Evolutionary conservation across 371 early-diverging fungal genomes (phyloP), one percentile per base, ranked within the genome.

Genomic region (Mortierella sp.): DNA sequence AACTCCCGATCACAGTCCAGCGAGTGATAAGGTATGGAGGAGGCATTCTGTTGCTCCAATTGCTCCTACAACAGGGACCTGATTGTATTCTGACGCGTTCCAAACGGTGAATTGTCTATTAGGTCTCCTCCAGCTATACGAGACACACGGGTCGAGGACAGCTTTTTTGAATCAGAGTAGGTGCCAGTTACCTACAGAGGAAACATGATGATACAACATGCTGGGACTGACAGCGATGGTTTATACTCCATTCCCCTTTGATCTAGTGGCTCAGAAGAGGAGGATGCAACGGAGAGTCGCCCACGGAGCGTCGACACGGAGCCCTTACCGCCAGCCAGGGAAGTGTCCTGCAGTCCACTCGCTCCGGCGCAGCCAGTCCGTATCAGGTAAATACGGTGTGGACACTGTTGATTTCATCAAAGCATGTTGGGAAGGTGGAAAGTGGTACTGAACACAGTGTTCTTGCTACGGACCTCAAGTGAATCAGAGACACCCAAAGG

Each of bases 151-250:
- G 2, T 48, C 27, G 39, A 26, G 26, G 53, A 43, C 21, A 24
- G 24, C n/a, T 56, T 56, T 42, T 68, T 68, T 52, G 57, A 16
- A 0, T 42, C 51, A 14, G 34, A 31, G 65, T 64, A 58, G 38
- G 52, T 67, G 34, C 42, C 16, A 18, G 23, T 38, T 10, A 48
- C 16, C 4, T n/a, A n/a, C n/a, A n/a, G n/a, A n/a, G n/a, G n/a
- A n/a, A n/a, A n/a, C 34, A 7, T 34, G 34, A 21, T n/a, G n/a
- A n/a, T 45, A 16, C 16, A 45, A 14, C 21, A 9, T 3, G 5
- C 45, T 21, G 5, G 45, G 45, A 45, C 9, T 5, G 5, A n/a
- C 16, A 3, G 9, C 5, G 45, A 45, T 21, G 45, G 3, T 3
- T 16, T 45, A n/a, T 7, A 48, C 13, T 8, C 24, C 18, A 34